Percentiles rank a stretch among this genome's conserved stretches.
phyloP scores from a whole-genome alignment of 129 eudicot genomes.

The Heracleum sosnowskyi region DNA sequence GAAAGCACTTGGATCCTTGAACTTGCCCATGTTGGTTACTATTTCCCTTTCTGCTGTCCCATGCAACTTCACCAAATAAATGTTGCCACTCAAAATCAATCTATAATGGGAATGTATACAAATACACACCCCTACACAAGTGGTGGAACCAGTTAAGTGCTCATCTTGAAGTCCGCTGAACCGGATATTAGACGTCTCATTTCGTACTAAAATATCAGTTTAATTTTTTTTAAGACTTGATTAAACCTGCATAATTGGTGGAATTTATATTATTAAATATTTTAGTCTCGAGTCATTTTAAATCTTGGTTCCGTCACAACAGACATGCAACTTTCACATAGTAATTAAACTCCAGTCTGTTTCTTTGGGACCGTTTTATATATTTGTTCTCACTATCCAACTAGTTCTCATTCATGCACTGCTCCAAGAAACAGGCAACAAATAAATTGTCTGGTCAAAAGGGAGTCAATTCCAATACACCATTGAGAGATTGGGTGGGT shows the following conservation, averaged over 20 bases:
- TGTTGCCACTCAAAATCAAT: slow-evolving; percentile 3
- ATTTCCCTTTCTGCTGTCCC: slow-evolving; percentile 11
- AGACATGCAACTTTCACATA: not conserved
- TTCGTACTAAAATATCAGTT: no score
- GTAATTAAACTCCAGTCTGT: slow-evolving; percentile 4
- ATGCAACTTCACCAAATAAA: slow-evolving; percentile 13
- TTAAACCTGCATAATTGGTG: no score
- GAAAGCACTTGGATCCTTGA: slow-evolving; percentile 29
- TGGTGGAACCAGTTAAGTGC: no score
- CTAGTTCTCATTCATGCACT: slow-evolving; percentile 28
- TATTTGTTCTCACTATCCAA: not conserved
- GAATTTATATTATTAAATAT: no score
- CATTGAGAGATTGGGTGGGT: slow-evolving; percentile 10
- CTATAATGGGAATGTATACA: not conserved
- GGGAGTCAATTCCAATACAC: slow-evolving; percentile 14
- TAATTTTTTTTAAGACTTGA: no score
- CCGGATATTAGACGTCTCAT: no score
- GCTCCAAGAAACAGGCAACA: slow-evolving; percentile 32
- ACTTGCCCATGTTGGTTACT: slow-evolving; percentile 31
- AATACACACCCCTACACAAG: not conserved
- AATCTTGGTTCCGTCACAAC: no score
- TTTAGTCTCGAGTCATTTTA: no score
- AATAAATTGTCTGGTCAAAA: slow-evolving; percentile 27
- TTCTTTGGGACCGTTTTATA: slow-evolving; percentile 14
- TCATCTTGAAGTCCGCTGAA: no score